These are phyloP conservation scores for Myxozyma neotropica DNA, from an alignment of 805 yeast species.

Conservation along the genomic window DNA sequence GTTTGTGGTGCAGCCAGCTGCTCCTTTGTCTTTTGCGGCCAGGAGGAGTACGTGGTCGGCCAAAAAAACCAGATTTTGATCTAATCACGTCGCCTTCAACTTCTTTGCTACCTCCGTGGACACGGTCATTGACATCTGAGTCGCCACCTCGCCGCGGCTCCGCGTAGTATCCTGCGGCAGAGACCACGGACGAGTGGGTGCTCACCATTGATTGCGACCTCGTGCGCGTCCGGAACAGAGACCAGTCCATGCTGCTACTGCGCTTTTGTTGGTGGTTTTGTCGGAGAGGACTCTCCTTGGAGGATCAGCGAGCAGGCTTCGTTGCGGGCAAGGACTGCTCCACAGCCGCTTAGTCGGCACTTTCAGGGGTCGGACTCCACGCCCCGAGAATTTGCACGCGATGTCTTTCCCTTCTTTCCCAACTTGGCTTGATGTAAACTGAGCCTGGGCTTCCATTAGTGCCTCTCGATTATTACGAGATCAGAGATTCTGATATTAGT, in stretches of 20 bases:
- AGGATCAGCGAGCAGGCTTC: too few relatives aligned
- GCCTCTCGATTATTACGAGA: too few relatives aligned
- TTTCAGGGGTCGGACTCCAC: too few relatives aligned
- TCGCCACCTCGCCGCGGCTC: background rate
- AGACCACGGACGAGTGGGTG: slow-evolving; percentile 1
- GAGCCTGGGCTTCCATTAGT: too few relatives aligned
- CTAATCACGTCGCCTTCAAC: background rate
- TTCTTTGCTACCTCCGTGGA: background rate
- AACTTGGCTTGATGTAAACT: too few relatives aligned
- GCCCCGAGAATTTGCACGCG: too few relatives aligned
- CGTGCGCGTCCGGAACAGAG: slow-evolving; percentile 5
- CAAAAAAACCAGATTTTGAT: slow-evolving; percentile 1
- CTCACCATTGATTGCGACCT: slow-evolving; percentile 5
- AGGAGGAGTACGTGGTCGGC: background rate
- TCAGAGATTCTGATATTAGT: too few relatives aligned
- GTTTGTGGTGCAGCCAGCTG: background rate
- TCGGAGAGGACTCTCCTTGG: too few relatives aligned
- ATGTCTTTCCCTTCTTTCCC: too few relatives aligned
- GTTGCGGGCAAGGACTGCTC: too few relatives aligned
- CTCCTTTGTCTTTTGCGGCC: background rate
- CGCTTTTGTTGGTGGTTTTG: background rate
- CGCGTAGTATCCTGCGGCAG: slow-evolving; percentile 14
- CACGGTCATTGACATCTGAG: background rate
- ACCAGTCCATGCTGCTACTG: slow-evolving; percentile 9
- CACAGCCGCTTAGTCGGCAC: too few relatives aligned